These are phyloP conservation scores for Zymoseptoria tritici DNA, from an alignment of 2,329 filamentous ascomycete genomes.

Conservation along the genomic window DNA sequence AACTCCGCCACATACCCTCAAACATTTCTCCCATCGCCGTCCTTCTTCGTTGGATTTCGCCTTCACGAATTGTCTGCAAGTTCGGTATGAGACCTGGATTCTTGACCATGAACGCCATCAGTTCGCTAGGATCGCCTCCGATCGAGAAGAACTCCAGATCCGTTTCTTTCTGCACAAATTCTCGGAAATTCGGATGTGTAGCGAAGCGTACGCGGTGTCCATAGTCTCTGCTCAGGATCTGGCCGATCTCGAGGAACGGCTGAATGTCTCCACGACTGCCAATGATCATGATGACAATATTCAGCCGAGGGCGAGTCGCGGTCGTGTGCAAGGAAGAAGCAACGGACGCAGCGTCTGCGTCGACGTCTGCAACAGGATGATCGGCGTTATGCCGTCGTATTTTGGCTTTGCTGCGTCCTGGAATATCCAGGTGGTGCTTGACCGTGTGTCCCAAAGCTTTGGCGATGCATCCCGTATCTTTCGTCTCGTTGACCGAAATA, in stretches of 20 bases:
- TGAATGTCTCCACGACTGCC: constrained; percentile 74
- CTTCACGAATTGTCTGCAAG: constrained; percentile 62
- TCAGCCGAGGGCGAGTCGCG: constrained; percentile 47
- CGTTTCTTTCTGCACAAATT: constrained; percentile 65
- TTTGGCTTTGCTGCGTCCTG: constrained; percentile 22
- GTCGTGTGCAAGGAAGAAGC: constrained; percentile 20
- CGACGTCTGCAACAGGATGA: constrained; percentile 9
- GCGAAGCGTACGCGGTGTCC: constrained; percentile 71
- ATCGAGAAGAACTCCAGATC: constrained; percentile 75
- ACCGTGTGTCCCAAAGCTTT: constrained; percentile 63
- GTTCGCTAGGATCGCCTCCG: constrained; percentile 68
- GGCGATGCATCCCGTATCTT: constrained; percentile 62
- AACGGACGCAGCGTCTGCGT: constrained; percentile 19
- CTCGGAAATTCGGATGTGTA: constrained; percentile 68
- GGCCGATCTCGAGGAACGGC: constrained; percentile 68
- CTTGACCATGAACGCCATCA: constrained; percentile 87
- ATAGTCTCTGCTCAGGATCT: constrained; percentile 61
- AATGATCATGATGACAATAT: constrained; percentile 79
- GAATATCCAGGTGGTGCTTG: constrained; percentile 45
- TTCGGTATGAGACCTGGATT: constrained; percentile 71
- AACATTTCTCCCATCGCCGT: constrained; percentile 75
- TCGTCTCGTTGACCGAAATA: constrained; percentile 65
- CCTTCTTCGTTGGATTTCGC: constrained; percentile 62
- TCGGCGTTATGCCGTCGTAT: constrained; percentile 24
- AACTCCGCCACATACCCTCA: constrained; percentile 72